Evolutionary conservation across 1,284 basidiomycete genomes (phyloP), one percentile per base, ranked within the genome.

Genomic region (Cutaneotrichosporon sp.): DNA sequence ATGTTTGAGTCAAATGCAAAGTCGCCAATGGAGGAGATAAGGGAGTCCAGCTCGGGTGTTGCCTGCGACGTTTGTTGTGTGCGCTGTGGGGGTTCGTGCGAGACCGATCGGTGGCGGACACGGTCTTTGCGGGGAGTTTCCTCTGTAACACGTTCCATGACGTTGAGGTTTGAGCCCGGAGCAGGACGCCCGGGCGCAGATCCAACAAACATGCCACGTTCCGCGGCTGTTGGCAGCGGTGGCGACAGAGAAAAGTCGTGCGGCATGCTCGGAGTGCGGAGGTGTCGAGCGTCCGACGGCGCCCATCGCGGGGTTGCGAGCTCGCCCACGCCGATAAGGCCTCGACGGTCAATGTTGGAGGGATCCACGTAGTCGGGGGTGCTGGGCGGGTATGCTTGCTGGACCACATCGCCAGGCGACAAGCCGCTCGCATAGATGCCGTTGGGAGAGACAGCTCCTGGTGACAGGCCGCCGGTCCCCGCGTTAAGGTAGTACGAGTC

Each of bases 241-340:
- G 62, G 62, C 15, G 49, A 57, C n/a, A 60, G 37, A n/a, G 55
- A 50, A 41, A 63, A 58, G 45, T 61, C 67, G 37, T 61, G 56
- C 36, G 73, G 72, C 51, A 76, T 75, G 48, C 70, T 74, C 46
- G 75, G 73, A 9, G 69, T 66, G 18, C 69, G 60, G 14, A 64
- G 47, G 52, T 68, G 66, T 26, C 56, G 49, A 42, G 76, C 67
- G 46, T 58, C 51, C 3, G 73, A 70, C 60, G 77, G 77, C 51
- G 82, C 81, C 93, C 92, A 98, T 59, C 92, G 83, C 36, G 94
- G 94, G n/a, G 94, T 97, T 8, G 91, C 80, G n/a, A 97, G 82
- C 76, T 97, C 94, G 36, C 94, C 94, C 10, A 97, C 88, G 18
- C 94, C 94, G 50, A 97, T 84, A 38, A 97, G 82, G 21, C 84